A percentile compares a stretch with the other conserved stretches of the same genome.
These are phyloP conservation scores for Backusella westeae DNA, from an alignment of 192 early-diverging fungal species.

Conservation along the genomic window DNA sequence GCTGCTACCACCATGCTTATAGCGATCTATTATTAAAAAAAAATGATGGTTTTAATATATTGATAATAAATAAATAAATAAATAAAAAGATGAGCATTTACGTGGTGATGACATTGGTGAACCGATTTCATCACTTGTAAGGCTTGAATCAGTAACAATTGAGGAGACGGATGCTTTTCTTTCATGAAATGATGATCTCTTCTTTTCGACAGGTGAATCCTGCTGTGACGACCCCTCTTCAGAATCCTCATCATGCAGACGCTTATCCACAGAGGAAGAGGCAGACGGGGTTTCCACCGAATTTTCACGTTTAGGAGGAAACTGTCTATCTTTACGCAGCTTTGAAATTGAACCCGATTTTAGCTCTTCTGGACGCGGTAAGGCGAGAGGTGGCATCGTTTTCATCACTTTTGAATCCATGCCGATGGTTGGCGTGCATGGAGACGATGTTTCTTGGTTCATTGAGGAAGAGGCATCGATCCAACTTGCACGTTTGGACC, in stretches of 20 bases:
- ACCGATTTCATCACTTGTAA: conserved; percentile 16
- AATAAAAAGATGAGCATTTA: neutral
- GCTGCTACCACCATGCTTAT: neutral
- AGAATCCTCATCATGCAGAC: neutral
- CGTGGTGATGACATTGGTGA: conserved; percentile 29
- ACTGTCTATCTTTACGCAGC: conserved; percentile 11
- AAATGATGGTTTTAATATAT: neutral
- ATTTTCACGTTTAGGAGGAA: conserved; percentile 6
- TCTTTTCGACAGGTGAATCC: neutral
- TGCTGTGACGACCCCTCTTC: neutral
- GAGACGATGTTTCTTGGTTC: neutral
- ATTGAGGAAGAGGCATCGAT: conserved; percentile 28
- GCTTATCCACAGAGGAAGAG: neutral
- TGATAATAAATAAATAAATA: neutral
- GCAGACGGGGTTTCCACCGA: neutral
- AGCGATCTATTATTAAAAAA: neutral
- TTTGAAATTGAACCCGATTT: conserved; percentile 8
- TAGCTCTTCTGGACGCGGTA: neutral
- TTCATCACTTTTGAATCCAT: neutral
- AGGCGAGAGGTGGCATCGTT: neutral
- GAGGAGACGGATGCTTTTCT: conserved; percentile 23
- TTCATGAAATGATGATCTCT: conserved; percentile 16
- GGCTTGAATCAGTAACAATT: conserved; percentile 21
- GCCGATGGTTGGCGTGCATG: neutral
- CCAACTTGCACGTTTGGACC: conserved; percentile 37